Evolutionary conservation across 345 rosid species (phyloP), one percentile per base, ranked within the genome.

Genomic region (Balakata baccata): DNA sequence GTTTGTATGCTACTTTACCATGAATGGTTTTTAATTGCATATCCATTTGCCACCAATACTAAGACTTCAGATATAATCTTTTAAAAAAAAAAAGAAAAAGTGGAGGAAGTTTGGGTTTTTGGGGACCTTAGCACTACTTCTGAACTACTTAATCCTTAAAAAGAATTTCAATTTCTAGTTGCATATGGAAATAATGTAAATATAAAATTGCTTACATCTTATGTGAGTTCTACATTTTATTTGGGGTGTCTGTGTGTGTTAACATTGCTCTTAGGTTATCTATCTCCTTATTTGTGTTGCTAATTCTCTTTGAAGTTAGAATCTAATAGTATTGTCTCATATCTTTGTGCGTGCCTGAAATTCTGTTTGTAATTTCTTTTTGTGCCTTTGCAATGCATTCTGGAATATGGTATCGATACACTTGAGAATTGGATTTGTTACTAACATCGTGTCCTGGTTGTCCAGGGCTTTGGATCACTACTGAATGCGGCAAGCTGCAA

Each of bases 401-500:
- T 14, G 12, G 11, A 50, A 7, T 6, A 29, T 58, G 34, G 34
- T 29, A 29, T 1, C 13, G 23, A 22, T 22, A 23, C 52, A 41
- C 52, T 52, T 53, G 52, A 64, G 52, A 43, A 41, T 0, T 47
- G 58, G 41, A 18, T 56, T 57, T 22, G 20, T 54, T 47, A 66
- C 69, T 77, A 52, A 73, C 66, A 4, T 29, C 38, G 29, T 74
- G 64, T 60, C 11, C 20, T 75, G 58, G 71, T 75, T 82, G 50
- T 65, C 2, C 66, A 94, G 97, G 96, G 83, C 80, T 94, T 71
- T 90, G 93, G 97, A 89, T 94, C 76, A 87, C 92, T 49, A 90
- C 97, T 3, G 98, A 94, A 80, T 94, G 95, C 76, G 98, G 98
- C 76, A 89, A 85, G 81, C 73, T 94, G 77, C 83, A 87, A 68